phyloP scores from a whole-genome alignment of 192 early-diverging fungal species.

The Spizellomyces punctatus region DNA sequence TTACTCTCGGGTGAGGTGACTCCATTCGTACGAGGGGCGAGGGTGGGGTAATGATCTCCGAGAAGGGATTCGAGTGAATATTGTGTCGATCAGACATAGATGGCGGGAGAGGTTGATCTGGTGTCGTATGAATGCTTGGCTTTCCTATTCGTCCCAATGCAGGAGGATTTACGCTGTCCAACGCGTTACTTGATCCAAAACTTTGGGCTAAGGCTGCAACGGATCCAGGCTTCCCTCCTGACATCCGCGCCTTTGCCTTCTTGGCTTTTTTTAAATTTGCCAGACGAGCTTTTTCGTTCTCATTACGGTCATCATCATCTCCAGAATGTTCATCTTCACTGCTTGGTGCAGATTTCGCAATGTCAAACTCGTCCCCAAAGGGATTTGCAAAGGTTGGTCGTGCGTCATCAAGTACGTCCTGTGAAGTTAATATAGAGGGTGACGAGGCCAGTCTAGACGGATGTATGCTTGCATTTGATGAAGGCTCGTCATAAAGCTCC shows the following conservation, averaged over 20 bases:
- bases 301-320: not conserved
- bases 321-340: not conserved
- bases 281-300: not conserved
- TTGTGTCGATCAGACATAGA: no score
- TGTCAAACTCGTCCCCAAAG: conserved; percentile 29
- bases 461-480: not conserved
- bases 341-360: not conserved
- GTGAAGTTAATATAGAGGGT: not conserved
- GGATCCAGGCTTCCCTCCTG: not conserved
- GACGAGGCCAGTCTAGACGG: not conserved
- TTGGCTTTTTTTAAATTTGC: not conserved
- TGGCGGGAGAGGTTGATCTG: no score
- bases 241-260: no score
- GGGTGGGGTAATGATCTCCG: not conserved
- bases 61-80: no score
- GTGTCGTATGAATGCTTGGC: no score
- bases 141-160: no score
- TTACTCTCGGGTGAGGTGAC: not conserved
- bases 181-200: conserved; percentile 6
- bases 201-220: not conserved
- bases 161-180: no score
- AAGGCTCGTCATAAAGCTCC: not conserved
- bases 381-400: conserved; percentile 22
- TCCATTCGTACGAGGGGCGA: not conserved
- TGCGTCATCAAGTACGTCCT: not conserved